Evolutionary conservation across 2,329 filamentous ascomycete species (phyloP).

Genomic region (Catunica adiposa): DNA sequence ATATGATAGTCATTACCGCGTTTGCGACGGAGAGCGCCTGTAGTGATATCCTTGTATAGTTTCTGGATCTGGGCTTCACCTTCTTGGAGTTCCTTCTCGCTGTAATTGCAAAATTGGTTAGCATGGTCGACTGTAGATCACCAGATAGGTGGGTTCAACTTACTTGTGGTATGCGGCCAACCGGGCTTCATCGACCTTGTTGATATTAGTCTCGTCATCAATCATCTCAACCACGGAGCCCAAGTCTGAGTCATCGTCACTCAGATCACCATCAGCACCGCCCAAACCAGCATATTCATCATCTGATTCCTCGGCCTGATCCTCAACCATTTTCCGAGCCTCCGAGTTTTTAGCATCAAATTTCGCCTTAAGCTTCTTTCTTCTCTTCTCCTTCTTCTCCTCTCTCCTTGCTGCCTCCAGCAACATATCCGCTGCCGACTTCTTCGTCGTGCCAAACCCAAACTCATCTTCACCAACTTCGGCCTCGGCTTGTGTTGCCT

Average conservation of each 20-base stretch:
- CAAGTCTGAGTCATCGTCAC: slow-evolving; percentile 52
- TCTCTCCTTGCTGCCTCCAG: slow-evolving; percentile 43
- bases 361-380: slow-evolving; percentile 24
- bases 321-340: slow-evolving; percentile 74
- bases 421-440: slow-evolving; percentile 46
- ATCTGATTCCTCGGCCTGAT: slow-evolving; percentile 92
- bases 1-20: slow-evolving; percentile 68
- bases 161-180: slow-evolving; percentile 80
- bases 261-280: slow-evolving; percentile 75
- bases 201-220: slow-evolving; percentile 38
- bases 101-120: slow-evolving; percentile 21
- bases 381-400: slow-evolving; percentile 22
- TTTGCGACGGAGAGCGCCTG: slow-evolving; percentile 70
- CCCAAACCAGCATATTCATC: slow-evolving; percentile 94
- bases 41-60: slow-evolving; percentile 83
- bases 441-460: slow-evolving; percentile 20
- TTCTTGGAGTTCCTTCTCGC: slow-evolving; percentile 59
- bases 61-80: slow-evolving; percentile 84
- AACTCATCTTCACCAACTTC: slow-evolving; percentile 22
- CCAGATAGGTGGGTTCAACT: slow-evolving; percentile 25
- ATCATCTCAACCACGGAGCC: slow-evolving; percentile 71
- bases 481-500: slow-evolving; percentile 19
- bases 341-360: slow-evolving; percentile 79
- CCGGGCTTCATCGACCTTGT: slow-evolving; percentile 56
- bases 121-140: no score